phyloP scores from a whole-genome alignment of 352 stramenopile species.

The Elongisporangium anandrum region DNA sequence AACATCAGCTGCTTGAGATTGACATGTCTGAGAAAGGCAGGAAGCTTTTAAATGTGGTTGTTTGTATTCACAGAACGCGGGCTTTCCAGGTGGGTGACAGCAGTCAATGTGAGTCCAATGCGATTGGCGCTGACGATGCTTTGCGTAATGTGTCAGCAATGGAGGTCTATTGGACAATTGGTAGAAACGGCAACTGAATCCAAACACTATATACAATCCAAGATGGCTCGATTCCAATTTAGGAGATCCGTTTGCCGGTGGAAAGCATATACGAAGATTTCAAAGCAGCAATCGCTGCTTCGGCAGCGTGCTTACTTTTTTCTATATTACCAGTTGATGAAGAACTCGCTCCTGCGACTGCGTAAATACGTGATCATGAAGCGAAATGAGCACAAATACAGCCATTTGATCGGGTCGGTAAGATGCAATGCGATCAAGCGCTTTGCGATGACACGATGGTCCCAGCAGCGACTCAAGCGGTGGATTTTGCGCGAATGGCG shows the following conservation, averaged over 20 bases:
- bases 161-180: neutral
- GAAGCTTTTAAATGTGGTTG: neutral
- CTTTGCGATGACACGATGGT: neutral
- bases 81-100: neutral
- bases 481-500: neutral
- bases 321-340: constrained; percentile 27
- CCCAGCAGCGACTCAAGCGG: neutral
- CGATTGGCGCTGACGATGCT: neutral
- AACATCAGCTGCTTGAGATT: neutral
- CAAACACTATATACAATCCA: neutral
- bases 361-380: constrained; percentile 9
- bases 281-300: constrained; percentile 9
- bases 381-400: constrained; percentile 6
- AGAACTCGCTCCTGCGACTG: constrained; percentile 15
- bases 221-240: neutral
- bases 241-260: neutral
- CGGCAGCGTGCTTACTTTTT: constrained; percentile 25
- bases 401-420: neutral
- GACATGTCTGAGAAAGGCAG: neutral
- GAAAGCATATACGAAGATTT: neutral
- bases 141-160: neutral
- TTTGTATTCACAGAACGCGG: neutral
- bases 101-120: neutral
- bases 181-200: neutral
- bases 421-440: neutral